These are phyloP conservation scores for Thalassiosira pacifica DNA, from an alignment of 352 stramenopile species.

Conservation along the genomic window DNA sequence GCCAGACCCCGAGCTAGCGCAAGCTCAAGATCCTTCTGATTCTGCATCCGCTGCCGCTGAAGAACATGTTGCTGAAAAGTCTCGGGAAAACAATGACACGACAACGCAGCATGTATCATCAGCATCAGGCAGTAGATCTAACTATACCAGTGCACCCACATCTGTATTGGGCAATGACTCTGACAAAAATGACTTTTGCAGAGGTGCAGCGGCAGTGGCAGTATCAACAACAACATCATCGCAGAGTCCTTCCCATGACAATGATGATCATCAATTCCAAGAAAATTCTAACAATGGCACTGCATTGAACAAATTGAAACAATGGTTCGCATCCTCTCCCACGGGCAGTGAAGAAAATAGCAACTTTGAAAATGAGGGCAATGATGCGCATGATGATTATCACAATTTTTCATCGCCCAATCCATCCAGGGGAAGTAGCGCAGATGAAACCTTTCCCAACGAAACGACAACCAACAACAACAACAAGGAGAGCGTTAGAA, in stretches of 20 bases:
- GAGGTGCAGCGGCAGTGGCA: too few relatives aligned
- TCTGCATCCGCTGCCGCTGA: not conserved
- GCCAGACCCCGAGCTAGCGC: not conserved
- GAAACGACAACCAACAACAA: not conserved
- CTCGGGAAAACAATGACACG: not conserved
- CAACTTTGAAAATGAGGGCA: not conserved
- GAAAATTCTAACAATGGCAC: conserved; percentile 7
- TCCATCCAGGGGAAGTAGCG: not conserved
- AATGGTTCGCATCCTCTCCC: not conserved
- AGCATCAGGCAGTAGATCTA: not conserved
- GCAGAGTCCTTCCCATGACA: not conserved
- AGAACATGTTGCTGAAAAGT: not conserved
- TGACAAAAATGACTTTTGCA: conserved; percentile 7
- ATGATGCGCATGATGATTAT: not conserved
- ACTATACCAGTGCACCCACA: not conserved
- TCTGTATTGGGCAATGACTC: conserved; percentile 4
- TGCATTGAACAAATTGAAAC: not conserved
- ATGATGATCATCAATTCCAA: not conserved
- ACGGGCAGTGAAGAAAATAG: too few relatives aligned
- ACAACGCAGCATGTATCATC: conserved; percentile 1
- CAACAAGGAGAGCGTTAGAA: not conserved
- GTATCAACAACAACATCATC: not conserved
- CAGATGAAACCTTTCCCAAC: not conserved
- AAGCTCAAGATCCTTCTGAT: not conserved
- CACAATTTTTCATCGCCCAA: not conserved